Evolutionary conservation across 305 asterid species (phyloP).

Genomic region (Fraxinus baroniana): DNA sequence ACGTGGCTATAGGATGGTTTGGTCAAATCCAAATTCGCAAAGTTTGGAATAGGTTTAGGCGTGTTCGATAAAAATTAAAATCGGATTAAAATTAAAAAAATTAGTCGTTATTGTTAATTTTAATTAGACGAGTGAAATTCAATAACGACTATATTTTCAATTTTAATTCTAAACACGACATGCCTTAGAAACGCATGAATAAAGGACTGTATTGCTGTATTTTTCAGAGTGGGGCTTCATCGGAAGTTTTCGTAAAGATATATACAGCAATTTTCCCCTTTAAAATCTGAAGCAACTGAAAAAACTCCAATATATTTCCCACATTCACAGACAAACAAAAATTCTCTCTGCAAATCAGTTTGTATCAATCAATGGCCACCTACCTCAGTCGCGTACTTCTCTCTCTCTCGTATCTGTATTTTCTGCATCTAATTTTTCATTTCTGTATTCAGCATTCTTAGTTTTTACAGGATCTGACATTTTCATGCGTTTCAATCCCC

Average conservation of each 20-base stretch:
- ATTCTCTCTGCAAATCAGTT: conserved; percentile 15
- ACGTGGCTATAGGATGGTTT: too few species aligned
- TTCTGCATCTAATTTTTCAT: conserved; percentile 7
- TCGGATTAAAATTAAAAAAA: too few species aligned
- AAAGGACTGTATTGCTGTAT: too few species aligned
- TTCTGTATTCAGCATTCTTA: background rate
- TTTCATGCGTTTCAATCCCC: conserved; percentile 3
- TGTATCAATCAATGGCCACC: conserved; percentile 38
- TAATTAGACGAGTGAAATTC: too few species aligned
- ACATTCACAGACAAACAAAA: background rate
- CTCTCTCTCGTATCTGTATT: conserved; percentile 7
- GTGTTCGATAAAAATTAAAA: too few species aligned
- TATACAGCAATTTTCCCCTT: background rate
- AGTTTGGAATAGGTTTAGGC: too few species aligned
- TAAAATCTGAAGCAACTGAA: background rate
- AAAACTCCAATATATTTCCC: background rate
- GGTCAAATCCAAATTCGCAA: too few species aligned
- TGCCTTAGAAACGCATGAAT: too few species aligned
- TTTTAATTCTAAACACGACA: too few species aligned
- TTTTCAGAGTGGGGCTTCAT: background rate
- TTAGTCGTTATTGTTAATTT: too few species aligned
- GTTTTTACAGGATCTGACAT: conserved; percentile 17
- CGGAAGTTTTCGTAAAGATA: background rate
- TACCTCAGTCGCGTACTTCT: conserved; percentile 39
- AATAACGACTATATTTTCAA: too few species aligned